Conservation (phyloP, 1,284 basidiomycete species). For the Neolentinus lepideus region DNA sequence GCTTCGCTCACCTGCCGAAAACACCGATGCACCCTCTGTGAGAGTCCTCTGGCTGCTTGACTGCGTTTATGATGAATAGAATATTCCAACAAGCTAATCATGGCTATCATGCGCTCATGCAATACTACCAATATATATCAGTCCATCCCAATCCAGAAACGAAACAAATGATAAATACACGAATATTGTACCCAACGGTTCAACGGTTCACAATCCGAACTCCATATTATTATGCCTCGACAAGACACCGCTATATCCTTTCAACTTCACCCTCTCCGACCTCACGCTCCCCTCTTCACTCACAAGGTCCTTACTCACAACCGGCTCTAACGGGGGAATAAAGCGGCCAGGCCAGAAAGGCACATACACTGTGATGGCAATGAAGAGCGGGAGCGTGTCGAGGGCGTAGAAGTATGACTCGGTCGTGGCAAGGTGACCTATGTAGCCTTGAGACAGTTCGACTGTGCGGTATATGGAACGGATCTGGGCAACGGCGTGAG, state of each 20-base stretch:
- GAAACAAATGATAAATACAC: neutral
- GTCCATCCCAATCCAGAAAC: neutral
- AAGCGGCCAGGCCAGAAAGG: slow-evolving; percentile 58
- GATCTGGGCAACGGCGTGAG: slow-evolving; percentile 21
- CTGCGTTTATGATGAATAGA: too few relatives aligned
- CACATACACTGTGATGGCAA: slow-evolving; percentile 49
- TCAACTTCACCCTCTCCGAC: too few relatives aligned
- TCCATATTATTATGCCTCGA: too few relatives aligned
- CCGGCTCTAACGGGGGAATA: slow-evolving; percentile 21
- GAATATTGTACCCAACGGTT: neutral
- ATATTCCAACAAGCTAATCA: too few relatives aligned
- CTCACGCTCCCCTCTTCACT: neutral
- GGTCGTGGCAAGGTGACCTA: slow-evolving; percentile 51
- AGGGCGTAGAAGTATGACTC: slow-evolving; percentile 61
- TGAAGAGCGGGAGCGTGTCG: slow-evolving; percentile 58
- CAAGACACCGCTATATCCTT: too few relatives aligned
- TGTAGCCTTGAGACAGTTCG: slow-evolving; percentile 60
- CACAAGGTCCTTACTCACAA: neutral
- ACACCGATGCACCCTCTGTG: too few relatives aligned
- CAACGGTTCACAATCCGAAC: too few relatives aligned
- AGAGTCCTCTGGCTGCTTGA: too few relatives aligned
- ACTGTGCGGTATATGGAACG: slow-evolving; percentile 63
- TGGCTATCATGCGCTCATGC: too few relatives aligned
- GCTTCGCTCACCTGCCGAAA: too few relatives aligned
- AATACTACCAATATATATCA: too few relatives aligned